Conservation (phyloP, 805 yeast species). For the Tetrapisispora phaffii region DNA sequence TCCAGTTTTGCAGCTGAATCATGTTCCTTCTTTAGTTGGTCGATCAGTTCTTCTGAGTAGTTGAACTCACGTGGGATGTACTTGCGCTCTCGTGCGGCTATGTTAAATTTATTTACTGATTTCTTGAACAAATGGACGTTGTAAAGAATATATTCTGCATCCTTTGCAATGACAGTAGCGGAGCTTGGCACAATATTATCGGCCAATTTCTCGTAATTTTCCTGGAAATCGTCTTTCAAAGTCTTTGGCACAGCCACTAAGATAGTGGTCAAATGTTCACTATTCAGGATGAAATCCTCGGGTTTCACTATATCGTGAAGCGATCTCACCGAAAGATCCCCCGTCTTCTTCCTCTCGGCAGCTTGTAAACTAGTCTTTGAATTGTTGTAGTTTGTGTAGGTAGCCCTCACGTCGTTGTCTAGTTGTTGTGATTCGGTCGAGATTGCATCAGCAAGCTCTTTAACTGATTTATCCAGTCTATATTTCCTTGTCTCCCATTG, state of each 20-base stretch:
- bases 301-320: conserved; percentile 81
- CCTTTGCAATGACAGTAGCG: conserved; percentile 60
- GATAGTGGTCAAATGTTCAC: conserved; percentile 81
- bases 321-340: conserved; percentile 85
- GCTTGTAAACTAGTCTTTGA: conserved; percentile 79
- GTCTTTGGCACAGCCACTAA: conserved; percentile 78
- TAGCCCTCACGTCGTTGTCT: conserved; percentile 74
- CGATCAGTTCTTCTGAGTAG: conserved; percentile 68
- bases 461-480: conserved; percentile 73
- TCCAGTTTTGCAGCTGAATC: conserved; percentile 68
- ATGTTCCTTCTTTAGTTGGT: conserved; percentile 67
- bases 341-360: conserved; percentile 86
- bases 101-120: conserved; percentile 56
- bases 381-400: conserved; percentile 63
- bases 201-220: conserved; percentile 64
- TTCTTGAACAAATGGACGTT: conserved; percentile 81
- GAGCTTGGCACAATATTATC: conserved; percentile 87
- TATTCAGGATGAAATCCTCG: conserved; percentile 70
- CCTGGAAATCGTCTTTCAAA: conserved; percentile 49
- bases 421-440: conserved; percentile 71
- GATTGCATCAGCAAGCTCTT: conserved; percentile 59
- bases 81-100: conserved; percentile 69
- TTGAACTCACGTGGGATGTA: conserved; percentile 90
- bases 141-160: conserved; percentile 64
- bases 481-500: conserved; percentile 84